Evolutionary conservation across 2,329 filamentous ascomycete genomes (phyloP), one percentile per base, ranked within the genome.

Genomic region (Calonectria crousiana): DNA sequence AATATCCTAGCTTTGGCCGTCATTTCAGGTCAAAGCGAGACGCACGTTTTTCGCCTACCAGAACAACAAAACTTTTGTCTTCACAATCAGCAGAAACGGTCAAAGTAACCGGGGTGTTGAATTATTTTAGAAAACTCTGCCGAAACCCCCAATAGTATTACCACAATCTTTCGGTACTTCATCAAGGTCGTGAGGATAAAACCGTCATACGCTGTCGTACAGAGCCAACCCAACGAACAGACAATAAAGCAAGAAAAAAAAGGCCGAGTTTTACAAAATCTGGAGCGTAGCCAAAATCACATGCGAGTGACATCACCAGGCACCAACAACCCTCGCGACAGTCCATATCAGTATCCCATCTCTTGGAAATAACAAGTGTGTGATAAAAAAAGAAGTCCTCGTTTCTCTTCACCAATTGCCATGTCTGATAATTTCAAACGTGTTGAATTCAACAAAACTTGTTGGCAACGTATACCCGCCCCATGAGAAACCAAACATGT

Each of bases 181-280:
- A 32, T 69, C 51, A 36, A 49, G 53, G 44, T 62, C 56, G 30
- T 52, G 41, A 62, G 44, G 53, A 69, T 69, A 11, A 52, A 69
- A 69, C 44, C 67, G 10, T 62, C 67, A 62, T 52, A 30, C 56
- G 41, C 53, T 28, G 38, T 64, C 30, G 20, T 52, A 62, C 44
- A 62, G 53, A 62, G 53, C 26, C 14, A 38, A 52, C 18, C 23
- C 13, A 51, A 26, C 26, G 32, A 18, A 9, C 23, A 16, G 4
- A 18, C 41, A n/a, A 26, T 10, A 23, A 26, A 26, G 14, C 36
- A 36, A 69, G 26, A 20, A 62, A 38, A 47, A n/a, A 13, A 38
- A 62, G 26, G 8, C 53, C 32, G 5, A 30, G n/a, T n/a, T 49
- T 60, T 26, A n/a, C 1, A 41, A 6, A 13, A 51, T 38, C 8